phyloP scores from a whole-genome alignment of 2,329 filamentous ascomycete genomes.

The Exophiala xenobiotica region DNA sequence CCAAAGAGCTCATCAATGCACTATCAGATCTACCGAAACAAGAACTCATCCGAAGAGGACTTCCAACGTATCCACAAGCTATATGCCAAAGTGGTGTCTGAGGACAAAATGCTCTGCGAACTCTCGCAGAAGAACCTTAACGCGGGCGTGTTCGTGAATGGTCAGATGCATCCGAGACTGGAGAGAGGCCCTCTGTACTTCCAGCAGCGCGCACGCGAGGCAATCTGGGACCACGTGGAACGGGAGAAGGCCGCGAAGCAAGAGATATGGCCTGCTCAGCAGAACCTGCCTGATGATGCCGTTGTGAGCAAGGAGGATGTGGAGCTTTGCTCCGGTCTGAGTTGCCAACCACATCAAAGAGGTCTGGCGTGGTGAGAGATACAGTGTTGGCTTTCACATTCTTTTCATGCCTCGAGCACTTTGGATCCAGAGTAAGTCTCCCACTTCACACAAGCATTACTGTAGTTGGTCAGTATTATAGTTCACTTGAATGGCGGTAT shows the following conservation, averaged over 20 bases:
- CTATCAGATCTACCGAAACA: slow-evolving; percentile 65
- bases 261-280: slow-evolving; percentile 53
- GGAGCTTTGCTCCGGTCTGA: slow-evolving; percentile 18
- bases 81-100: slow-evolving; percentile 63
- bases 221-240: slow-evolving; percentile 49
- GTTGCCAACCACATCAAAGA: slow-evolving; percentile 15
- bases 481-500: neutral
- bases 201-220: slow-evolving; percentile 53
- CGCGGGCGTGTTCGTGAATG: slow-evolving; percentile 61
- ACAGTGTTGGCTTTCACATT: too few species aligned
- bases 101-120: slow-evolving; percentile 64
- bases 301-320: slow-evolving; percentile 24
- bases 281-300: slow-evolving; percentile 21
- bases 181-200: slow-evolving; percentile 61
- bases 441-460: neutral
- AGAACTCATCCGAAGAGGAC: slow-evolving; percentile 57
- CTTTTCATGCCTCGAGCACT: neutral
- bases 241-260: slow-evolving; percentile 46
- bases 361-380: slow-evolving; percentile 20
- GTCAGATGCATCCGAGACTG: slow-evolving; percentile 60
- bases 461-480: neutral
- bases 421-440: too few species aligned
- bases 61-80: slow-evolving; percentile 60
- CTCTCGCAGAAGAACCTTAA: slow-evolving; percentile 62
- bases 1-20: slow-evolving; percentile 55